phyloP scores from a whole-genome alignment of 768 basidiomycete species.

The Suillus subalutaceus region DNA sequence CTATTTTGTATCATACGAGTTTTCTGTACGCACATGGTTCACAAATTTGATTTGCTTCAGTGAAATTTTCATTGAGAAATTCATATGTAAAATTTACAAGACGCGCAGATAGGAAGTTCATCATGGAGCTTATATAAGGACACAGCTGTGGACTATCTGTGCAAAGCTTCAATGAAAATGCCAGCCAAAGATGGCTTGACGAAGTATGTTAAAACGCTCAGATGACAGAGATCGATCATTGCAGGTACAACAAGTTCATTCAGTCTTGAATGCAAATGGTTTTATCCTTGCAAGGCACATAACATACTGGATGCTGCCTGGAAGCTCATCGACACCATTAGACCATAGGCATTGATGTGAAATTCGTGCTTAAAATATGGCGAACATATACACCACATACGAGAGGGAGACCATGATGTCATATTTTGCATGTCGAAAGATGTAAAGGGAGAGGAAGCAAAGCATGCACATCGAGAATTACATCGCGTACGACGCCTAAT shows the following conservation, averaged over 20 bases:
- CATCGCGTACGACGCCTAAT: conserved; percentile 19
- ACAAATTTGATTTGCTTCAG: too few relatives aligned
- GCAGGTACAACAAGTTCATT: conserved; percentile 11
- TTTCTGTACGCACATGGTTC: too few relatives aligned
- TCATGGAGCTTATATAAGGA: too few relatives aligned
- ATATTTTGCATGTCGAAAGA: conserved; percentile 26
- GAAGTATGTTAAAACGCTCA: too few relatives aligned
- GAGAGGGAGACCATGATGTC: conserved; percentile 14
- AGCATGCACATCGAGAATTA: conserved; percentile 24
- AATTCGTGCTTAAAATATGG: background rate
- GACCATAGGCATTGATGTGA: background rate
- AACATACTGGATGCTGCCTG: background rate
- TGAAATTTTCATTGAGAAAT: too few relatives aligned
- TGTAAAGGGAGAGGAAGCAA: conserved; percentile 19
- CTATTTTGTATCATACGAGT: background rate
- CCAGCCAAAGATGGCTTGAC: background rate
- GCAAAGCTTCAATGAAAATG: too few relatives aligned
- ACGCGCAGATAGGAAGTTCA: too few relatives aligned
- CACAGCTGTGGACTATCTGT: too few relatives aligned
- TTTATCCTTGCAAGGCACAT: conserved; percentile 31
- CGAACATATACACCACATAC: background rate
- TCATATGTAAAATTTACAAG: too few relatives aligned
- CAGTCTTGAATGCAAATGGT: conserved; percentile 8
- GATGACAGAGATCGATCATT: too few relatives aligned
- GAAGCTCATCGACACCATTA: background rate